Percentiles rank a stretch among this genome's conserved stretches.
These are phyloP conservation scores for Termitomyces sp. DNA, from an alignment of 768 basidiomycete genomes.

Conservation along the genomic window DNA sequence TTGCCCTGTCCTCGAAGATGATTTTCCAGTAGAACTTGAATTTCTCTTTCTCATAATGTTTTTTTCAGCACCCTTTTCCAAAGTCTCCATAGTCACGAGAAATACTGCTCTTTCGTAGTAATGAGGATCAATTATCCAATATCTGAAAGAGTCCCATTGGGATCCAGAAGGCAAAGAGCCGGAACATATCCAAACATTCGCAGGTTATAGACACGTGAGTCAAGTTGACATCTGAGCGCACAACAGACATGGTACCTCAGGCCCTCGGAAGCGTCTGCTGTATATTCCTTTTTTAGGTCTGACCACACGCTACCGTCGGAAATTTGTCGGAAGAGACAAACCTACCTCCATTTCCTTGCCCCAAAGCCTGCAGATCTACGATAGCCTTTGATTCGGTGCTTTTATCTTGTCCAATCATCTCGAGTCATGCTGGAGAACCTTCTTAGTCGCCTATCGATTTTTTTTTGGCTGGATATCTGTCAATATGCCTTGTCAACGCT, in stretches of 20 bases:
- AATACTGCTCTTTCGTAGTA: background rate
- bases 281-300: background rate
- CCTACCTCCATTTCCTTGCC: background rate
- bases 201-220: background rate
- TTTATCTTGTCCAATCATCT: background rate
- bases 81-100: background rate
- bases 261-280: background rate
- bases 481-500: background rate
- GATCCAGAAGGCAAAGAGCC: background rate
- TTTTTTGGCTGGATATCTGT: background rate
- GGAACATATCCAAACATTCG: no score
- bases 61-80: no score
- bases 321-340: constrained; percentile 11
- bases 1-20: background rate
- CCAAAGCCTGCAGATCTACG: constrained; percentile 7
- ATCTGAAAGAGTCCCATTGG: background rate
- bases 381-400: constrained; percentile 11
- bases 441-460: background rate
- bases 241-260: background rate
- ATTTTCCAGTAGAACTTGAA: background rate
- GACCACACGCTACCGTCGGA: constrained; percentile 9
- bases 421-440: background rate
- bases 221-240: background rate
- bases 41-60: background rate
- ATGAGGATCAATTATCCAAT: background rate